Evolutionary conservation across 352 stramenopile species (phyloP).

Genomic region (Globisporangium paddicum): DNA sequence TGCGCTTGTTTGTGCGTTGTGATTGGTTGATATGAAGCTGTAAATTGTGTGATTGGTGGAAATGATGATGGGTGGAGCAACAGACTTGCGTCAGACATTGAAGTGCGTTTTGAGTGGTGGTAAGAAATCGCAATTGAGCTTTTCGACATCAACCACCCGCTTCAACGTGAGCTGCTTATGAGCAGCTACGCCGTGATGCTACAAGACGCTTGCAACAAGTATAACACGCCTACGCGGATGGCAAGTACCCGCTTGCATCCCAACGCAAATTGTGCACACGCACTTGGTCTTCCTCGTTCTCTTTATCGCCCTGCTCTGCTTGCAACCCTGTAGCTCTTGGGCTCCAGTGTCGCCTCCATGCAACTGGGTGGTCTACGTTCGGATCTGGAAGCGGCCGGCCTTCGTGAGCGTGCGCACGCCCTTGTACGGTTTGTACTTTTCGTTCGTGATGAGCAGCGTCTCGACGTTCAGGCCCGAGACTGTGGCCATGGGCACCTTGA

Average conservation of each 20-base stretch:
- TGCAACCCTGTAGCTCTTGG: background rate
- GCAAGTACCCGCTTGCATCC: too few species aligned
- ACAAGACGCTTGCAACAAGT: background rate
- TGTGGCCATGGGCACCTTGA: constrained; percentile 96
- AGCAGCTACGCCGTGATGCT: too few species aligned
- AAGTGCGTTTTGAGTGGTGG: constrained; percentile 10
- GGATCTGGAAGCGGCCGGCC: constrained; percentile 94
- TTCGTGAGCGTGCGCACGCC: constrained; percentile 96
- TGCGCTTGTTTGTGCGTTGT: background rate
- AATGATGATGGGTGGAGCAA: constrained; percentile 4
- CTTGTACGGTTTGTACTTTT: constrained; percentile 98
- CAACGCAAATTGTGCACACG: too few species aligned
- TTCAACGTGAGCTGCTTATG: constrained; percentile 7
- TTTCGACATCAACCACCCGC: constrained; percentile 5
- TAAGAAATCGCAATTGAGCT: constrained; percentile 2
- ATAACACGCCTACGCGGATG: too few species aligned
- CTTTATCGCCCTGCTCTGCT: constrained; percentile 2
- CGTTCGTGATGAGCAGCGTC: constrained; percentile 93
- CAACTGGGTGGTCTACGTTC: constrained; percentile 51
- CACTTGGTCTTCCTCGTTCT: background rate
- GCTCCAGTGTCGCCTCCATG: too few species aligned
- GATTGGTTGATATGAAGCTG: too few species aligned
- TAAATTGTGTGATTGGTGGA: constrained; percentile 5
- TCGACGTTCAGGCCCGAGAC: constrained; percentile 95
- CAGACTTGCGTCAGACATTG: constrained; percentile 4